These are phyloP conservation scores for Vitis labrusca DNA, from an alignment of 164 flowering plant genomes.

Conservation along the genomic window DNA sequence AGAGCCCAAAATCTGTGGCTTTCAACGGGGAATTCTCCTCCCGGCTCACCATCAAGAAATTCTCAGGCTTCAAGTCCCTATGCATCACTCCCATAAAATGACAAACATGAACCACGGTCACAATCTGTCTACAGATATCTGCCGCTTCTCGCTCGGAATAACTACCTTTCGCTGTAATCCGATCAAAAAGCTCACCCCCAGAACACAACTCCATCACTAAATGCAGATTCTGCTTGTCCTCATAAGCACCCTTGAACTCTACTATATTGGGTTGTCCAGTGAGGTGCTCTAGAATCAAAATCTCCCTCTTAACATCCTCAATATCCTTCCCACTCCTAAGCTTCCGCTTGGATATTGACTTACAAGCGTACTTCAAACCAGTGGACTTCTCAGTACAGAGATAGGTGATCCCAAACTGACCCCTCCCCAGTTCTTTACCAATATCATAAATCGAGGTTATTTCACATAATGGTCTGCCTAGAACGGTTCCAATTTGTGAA, in stretches of 20 bases:
- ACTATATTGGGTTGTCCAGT: conserved; percentile 89
- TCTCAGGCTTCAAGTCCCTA: conserved; percentile 93
- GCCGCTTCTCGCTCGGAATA: conserved; percentile 83
- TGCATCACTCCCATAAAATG: conserved; percentile 97
- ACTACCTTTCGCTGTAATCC: conserved; percentile 59
- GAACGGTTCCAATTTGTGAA: conserved; percentile 41
- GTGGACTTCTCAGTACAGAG: conserved; percentile 67
- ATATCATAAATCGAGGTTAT: conserved; percentile 44
- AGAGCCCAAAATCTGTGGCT: conserved; percentile 86
- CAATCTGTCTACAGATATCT: conserved; percentile 56
- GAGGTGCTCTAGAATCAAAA: conserved; percentile 64
- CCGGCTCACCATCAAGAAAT: conserved; percentile 62
- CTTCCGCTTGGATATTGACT: conserved; percentile 70
- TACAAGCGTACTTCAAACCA: conserved; percentile 70
- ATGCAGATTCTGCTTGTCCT: conserved; percentile 58
- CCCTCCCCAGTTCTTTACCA: conserved; percentile 72
- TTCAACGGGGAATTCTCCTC: conserved; percentile 64
- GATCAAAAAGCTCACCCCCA: conserved; percentile 90
- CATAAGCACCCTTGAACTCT: conserved; percentile 80
- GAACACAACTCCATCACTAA: conserved; percentile 91
- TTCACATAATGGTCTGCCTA: conserved; percentile 48
- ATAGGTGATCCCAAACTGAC: conserved; percentile 80
- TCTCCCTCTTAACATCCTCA: conserved; percentile 74
- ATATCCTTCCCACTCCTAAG: conserved; percentile 45
- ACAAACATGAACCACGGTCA: conserved; percentile 86